Conservation (phyloP, 2,329 filamentous ascomycete species). For the Penicillium sp. region DNA sequence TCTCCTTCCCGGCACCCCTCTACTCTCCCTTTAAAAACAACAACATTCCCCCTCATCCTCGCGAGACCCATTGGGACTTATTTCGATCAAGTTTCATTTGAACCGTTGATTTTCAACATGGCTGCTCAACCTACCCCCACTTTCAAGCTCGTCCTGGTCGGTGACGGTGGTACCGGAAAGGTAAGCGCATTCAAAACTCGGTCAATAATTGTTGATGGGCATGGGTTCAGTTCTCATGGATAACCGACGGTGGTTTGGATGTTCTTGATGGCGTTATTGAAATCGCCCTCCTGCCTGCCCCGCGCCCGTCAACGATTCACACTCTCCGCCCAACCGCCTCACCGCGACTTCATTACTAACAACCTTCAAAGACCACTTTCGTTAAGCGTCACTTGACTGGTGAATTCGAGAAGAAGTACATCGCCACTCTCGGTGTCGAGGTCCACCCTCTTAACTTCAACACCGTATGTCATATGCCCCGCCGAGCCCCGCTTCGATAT, state of each 20-base stretch:
- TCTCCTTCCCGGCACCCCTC: conserved; percentile 29
- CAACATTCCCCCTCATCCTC: conserved; percentile 24
- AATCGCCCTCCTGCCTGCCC: conserved; percentile 12
- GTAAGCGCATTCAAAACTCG: conserved; percentile 55
- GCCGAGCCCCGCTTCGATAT: conserved; percentile 35
- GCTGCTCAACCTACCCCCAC: conserved; percentile 67
- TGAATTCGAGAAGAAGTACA: conserved; percentile 99
- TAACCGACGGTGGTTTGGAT: neutral
- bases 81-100: conserved; percentile 11
- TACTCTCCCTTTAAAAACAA: conserved; percentile 24
- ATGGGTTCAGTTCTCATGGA: neutral
- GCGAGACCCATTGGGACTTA: conserved; percentile 18
- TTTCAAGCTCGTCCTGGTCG: conserved; percentile 99
- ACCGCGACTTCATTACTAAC: conserved; percentile 27
- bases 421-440: conserved; percentile 98
- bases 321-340: conserved; percentile 24
- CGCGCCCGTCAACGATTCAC: conserved; percentile 31
- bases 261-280: neutral
- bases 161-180: conserved; percentile 99
- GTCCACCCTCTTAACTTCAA: conserved; percentile 98
- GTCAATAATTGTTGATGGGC: conserved; percentile 6
- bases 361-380: conserved; percentile 75
- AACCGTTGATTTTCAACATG: conserved; percentile 54
- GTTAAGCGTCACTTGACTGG: conserved; percentile 99
- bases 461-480: conserved; percentile 82